These are phyloP conservation scores for Panicum hallii DNA, from an alignment of 202 grass and related monocot species.

Conservation along the genomic window DNA sequence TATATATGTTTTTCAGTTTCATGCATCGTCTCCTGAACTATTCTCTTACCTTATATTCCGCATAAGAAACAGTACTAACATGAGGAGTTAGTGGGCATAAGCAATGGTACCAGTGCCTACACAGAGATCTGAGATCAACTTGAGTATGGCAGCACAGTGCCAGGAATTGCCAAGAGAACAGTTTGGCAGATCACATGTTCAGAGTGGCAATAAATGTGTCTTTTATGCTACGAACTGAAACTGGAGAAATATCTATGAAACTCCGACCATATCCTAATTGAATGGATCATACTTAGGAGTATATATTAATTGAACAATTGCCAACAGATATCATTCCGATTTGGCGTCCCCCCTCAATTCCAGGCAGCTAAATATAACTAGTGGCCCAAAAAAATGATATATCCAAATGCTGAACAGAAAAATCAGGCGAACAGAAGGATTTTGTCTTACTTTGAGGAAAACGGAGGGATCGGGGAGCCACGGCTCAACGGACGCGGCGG, in stretches of 20 bases:
- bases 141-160: slow-evolving; percentile 7
- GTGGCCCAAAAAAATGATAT: not conserved
- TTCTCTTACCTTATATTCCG: not conserved
- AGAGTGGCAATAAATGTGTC: not conserved
- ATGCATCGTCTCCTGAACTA: not conserved
- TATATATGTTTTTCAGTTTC: not conserved
- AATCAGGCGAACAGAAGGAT: not conserved
- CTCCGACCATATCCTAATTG: not conserved
- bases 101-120: not conserved
- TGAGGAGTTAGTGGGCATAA: not conserved
- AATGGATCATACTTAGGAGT: not conserved
- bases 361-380: not conserved
- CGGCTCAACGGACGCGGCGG: slow-evolving; percentile 73
- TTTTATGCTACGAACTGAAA: not conserved
- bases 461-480: slow-evolving; percentile 89
- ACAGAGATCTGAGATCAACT: not conserved
- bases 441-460: slow-evolving; percentile 35
- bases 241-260: not conserved
- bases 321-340: not conserved
- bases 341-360: not conserved
- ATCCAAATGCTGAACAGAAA: not conserved
- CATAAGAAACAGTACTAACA: not conserved
- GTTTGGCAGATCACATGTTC: not conserved
- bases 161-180: not conserved
- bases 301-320: not conserved